Evolutionary conservation across 2,329 filamentous ascomycete species (phyloP), one percentile per base, ranked within the genome.

Genomic region (Podosphaera leucotricha): DNA sequence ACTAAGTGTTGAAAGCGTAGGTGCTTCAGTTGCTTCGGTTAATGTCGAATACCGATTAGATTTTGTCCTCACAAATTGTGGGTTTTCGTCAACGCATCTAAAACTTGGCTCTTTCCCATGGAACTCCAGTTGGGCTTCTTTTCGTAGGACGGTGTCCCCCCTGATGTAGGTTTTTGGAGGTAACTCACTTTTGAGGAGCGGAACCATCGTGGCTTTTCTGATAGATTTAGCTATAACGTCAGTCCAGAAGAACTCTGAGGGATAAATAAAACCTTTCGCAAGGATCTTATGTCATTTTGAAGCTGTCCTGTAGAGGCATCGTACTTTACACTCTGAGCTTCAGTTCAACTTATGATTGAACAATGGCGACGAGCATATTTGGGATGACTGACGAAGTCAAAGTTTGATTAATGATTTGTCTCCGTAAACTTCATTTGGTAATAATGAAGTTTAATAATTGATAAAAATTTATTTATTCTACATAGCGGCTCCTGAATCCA

Each of bases 1-100:
- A 52, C 69, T 74, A 54, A 69, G 64, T 40, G 71, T 74, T 42
- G 71, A 71, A 47, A 74, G 68, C 51, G 71, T 71, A 44, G 63
- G 63, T 50, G 66, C 64, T 49, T 72, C 68, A 46, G 71, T 74
- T 60, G 74, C 71, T 47, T 72, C 68, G 47, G 71, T 75, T 61
- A 75, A 72, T 46, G 63, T 59, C 19, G 72, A 77, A 47, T 58
- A 60, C 47, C 57, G 48, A 46, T 58, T 52, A 20, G 37, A 7
- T 21, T 38, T 36, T 46, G 49, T 45, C 49, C 50, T 37, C 52
- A 42, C 13, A 13, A 33, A 33, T n/a, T 6, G 6, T n/a, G 28
- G 13, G 11, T 3, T 13, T 33, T 33, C 28, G 11, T 33, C 28
- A 7, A 6, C 28, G 15, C 28, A 6, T 33, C 28, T 33, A 33